A percentile compares a stretch with the other conserved stretches of the same genome.
phyloP scores from a whole-genome alignment of 2,329 filamentous ascomycete species.

The Cladosporium sp. region DNA sequence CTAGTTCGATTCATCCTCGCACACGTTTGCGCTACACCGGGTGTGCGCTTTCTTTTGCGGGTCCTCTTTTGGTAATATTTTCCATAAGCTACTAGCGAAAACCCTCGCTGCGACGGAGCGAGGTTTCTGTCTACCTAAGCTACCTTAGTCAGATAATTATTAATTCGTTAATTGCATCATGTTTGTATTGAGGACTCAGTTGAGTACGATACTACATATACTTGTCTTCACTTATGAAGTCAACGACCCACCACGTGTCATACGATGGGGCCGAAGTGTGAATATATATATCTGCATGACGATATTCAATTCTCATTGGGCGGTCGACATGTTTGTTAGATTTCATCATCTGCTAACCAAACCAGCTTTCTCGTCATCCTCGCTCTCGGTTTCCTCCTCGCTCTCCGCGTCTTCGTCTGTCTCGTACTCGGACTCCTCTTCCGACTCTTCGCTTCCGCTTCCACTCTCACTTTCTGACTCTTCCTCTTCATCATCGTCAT shows the following conservation, averaged over 20 bases:
- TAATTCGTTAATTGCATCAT: background rate
- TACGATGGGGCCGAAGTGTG: background rate
- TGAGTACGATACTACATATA: too few relatives aligned
- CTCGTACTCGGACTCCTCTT: constrained; percentile 52
- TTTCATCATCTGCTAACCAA: constrained; percentile 38
- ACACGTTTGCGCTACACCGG: background rate
- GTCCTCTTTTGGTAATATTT: background rate
- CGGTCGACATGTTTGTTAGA: background rate
- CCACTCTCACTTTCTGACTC: constrained; percentile 48
- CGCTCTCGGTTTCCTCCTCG: constrained; percentile 39
- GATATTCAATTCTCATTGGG: background rate
- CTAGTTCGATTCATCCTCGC: background rate
- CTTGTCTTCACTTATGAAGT: background rate
- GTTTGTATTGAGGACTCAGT: background rate
- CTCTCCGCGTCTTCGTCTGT: constrained; percentile 19
- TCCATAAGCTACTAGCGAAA: background rate
- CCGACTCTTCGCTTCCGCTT: constrained; percentile 34
- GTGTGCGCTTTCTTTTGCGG: background rate
- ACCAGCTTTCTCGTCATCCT: constrained; percentile 40
- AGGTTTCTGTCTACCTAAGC: too few relatives aligned
- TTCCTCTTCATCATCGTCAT: constrained; percentile 50
- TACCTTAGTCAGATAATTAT: background rate
- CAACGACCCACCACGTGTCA: background rate
- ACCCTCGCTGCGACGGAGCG: too few relatives aligned
- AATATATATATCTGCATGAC: background rate